Evolutionary conservation across 2,329 filamentous ascomycete genomes (phyloP).

Genomic region (Aspergillus proliferans): DNA sequence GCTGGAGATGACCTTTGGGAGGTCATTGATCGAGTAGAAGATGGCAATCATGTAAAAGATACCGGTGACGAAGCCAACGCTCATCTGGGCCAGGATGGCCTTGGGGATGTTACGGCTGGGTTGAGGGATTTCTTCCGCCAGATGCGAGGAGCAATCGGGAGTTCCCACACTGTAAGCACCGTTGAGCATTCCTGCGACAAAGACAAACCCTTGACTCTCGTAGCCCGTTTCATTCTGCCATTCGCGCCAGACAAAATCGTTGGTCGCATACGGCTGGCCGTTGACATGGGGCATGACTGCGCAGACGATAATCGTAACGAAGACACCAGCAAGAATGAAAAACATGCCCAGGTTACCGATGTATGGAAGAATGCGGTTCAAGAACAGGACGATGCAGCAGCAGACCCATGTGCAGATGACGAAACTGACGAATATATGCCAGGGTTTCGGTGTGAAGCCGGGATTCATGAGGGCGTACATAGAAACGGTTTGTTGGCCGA

Average conservation of each 20-base stretch:
- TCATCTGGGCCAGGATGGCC: slow-evolving; percentile 45
- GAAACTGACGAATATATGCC: slow-evolving; percentile 57
- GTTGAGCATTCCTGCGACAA: slow-evolving; percentile 61
- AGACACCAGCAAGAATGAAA: slow-evolving; percentile 48
- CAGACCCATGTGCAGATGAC: slow-evolving; percentile 51
- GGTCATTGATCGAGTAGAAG: slow-evolving; percentile 46
- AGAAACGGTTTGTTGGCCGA: slow-evolving; percentile 54
- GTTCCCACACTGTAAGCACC: slow-evolving; percentile 63
- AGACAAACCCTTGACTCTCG: slow-evolving; percentile 54
- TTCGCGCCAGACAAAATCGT: slow-evolving; percentile 51
- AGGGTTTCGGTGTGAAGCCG: slow-evolving; percentile 46
- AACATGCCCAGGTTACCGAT: slow-evolving; percentile 53
- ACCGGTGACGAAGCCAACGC: slow-evolving; percentile 42
- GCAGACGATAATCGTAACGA: slow-evolving; percentile 49
- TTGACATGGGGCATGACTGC: slow-evolving; percentile 49
- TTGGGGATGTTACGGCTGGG: slow-evolving; percentile 44
- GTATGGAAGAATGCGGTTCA: slow-evolving; percentile 47
- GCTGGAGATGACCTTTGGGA: slow-evolving; percentile 13
- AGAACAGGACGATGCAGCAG: slow-evolving; percentile 49
- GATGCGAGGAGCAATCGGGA: slow-evolving; percentile 59
- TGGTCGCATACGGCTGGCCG: slow-evolving; percentile 39
- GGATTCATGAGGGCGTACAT: slow-evolving; percentile 57
- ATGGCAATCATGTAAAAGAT: slow-evolving; percentile 46
- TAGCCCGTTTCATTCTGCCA: slow-evolving; percentile 45
- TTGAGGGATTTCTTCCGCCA: slow-evolving; percentile 58